These are phyloP conservation scores for Petasospora fabianii DNA, from an alignment of 1,139 yeast genomes.

Conservation along the genomic window DNA sequence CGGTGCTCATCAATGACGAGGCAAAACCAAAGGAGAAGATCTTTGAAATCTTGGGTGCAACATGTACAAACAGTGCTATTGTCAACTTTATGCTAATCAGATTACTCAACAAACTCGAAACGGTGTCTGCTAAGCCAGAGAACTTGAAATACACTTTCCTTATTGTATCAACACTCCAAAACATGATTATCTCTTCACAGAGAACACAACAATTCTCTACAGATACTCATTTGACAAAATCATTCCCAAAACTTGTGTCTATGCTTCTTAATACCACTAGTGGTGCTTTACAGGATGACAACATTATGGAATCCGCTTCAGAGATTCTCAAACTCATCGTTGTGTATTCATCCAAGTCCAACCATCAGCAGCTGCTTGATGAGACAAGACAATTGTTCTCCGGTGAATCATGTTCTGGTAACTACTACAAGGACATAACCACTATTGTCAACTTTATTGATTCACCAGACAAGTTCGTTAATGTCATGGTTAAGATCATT, in stretches of 20 bases:
- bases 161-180: constrained; percentile 19
- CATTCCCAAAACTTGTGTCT: constrained; percentile 14
- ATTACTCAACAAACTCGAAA: constrained; percentile 41
- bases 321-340: constrained; percentile 32
- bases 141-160: constrained; percentile 15
- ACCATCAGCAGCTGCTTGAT: constrained; percentile 35
- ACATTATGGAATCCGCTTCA: constrained; percentile 29
- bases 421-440: constrained; percentile 20
- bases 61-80: constrained; percentile 44
- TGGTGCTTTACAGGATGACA: constrained; percentile 18
- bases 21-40: constrained; percentile 34
- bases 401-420: constrained; percentile 9
- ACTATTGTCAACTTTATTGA: constrained; percentile 29
- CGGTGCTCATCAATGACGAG: constrained; percentile 24
- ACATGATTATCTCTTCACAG: constrained; percentile 17
- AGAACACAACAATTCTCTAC: constrained; percentile 17
- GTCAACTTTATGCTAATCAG: constrained; percentile 50
- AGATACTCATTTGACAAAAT: constrained; percentile 17
- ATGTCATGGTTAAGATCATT: constrained; percentile 47
- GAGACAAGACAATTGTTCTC: constrained; percentile 33
- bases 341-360: constrained; percentile 24
- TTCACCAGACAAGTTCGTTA: constrained; percentile 39
- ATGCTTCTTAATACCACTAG: constrained; percentile 7
- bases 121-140: constrained; percentile 5
- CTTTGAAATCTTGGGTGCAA: constrained; percentile 34